Percentiles rank a stretch among this genome's conserved stretches.
Conservation (phyloP, 2,329 filamentous ascomycete species). For the Colletotrichum ledebouriae region DNA sequence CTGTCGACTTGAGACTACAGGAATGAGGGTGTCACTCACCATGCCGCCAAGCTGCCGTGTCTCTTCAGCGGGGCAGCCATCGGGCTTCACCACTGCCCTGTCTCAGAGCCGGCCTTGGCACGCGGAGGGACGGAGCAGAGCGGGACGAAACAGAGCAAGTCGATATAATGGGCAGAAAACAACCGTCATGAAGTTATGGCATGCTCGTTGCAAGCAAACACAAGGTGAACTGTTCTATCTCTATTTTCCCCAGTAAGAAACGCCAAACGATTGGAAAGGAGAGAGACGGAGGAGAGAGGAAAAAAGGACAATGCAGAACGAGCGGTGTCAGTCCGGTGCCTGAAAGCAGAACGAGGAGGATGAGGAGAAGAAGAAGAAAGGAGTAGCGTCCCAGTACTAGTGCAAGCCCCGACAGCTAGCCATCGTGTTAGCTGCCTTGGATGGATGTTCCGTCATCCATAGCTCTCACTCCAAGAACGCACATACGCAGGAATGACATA, state of each 20-base stretch:
- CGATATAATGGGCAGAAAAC: background rate
- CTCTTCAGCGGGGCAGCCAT: conserved; percentile 42
- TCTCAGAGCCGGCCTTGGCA: conserved; percentile 29
- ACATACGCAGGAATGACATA: background rate
- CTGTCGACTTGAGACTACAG: background rate
- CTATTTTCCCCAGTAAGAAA: background rate
- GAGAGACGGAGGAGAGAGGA: background rate
- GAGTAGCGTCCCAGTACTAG: conserved; percentile 14
- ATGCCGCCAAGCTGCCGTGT: conserved; percentile 40
- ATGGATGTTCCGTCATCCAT: conserved; percentile 9
- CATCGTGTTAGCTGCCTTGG: conserved; percentile 16
- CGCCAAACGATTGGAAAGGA: background rate
- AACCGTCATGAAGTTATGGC: conserved; percentile 8
- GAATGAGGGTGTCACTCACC: conserved; percentile 36
- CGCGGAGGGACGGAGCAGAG: conserved; percentile 18
- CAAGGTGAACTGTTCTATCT: too few relatives aligned
- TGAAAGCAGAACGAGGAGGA: background rate
- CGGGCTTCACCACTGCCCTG: conserved; percentile 5
- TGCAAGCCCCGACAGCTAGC: conserved; percentile 13
- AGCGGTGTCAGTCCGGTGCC: background rate
- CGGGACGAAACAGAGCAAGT: background rate
- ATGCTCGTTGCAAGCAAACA: background rate
- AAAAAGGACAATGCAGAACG: background rate
- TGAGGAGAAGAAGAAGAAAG: background rate
- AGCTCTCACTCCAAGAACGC: conserved; percentile 8